Conservation (phyloP, 2,329 filamentous ascomycete genomes). For the Alternaria burnsii region DNA sequence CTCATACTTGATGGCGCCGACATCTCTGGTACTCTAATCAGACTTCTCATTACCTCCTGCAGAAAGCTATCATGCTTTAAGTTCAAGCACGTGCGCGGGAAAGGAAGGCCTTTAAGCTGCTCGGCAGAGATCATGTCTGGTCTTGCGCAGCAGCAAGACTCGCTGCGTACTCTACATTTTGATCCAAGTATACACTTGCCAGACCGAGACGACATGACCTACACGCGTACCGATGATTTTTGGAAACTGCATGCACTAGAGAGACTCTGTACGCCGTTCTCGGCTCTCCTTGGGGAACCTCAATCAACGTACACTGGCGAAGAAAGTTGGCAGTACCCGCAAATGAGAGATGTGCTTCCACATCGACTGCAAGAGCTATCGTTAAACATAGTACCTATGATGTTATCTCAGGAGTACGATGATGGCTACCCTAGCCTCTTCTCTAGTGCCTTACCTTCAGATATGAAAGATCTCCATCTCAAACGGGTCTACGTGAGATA, state of each 20-base stretch:
- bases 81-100: too few relatives aligned
- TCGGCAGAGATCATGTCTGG: background rate
- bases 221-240: background rate
- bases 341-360: background rate
- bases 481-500: background rate
- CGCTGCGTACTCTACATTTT: background rate
- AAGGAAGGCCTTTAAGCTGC: background rate
- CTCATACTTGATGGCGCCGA: too few relatives aligned
- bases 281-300: background rate
- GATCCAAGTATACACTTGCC: too few relatives aligned
- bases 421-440: background rate
- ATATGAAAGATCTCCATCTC: background rate
- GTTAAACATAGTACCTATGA: background rate
- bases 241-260: background rate
- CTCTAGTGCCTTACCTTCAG: background rate
- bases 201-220: background rate
- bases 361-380: background rate
- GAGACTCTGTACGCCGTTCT: background rate
- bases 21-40: too few relatives aligned
- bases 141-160: background rate
- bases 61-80: background rate
- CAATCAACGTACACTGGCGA: background rate
- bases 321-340: background rate
- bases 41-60: background rate
- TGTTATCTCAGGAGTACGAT: background rate